A percentile compares a stretch with the other conserved stretches of the same genome.
Conservation (phyloP, 176 grass and related monocot species). For the Oryza punctata region DNA sequence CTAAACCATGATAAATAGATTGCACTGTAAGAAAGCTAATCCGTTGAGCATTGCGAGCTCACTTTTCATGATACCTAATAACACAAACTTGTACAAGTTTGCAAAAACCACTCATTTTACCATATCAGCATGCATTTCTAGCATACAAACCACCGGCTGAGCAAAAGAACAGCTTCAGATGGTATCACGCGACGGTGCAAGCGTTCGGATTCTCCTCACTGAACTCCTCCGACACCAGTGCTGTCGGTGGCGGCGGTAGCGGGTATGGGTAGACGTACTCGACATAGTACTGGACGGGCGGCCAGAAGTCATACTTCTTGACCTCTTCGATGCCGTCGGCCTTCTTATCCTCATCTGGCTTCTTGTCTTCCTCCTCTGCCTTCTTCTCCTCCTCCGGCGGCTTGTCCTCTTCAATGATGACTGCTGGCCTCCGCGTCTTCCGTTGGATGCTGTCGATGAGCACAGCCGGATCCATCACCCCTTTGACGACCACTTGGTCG, state of each 20-base stretch:
- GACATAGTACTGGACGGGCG: slow-evolving; percentile 20
- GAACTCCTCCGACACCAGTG: slow-evolving; percentile 31
- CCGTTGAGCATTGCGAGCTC: no score
- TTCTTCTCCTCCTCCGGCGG: slow-evolving; percentile 55
- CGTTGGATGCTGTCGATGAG: slow-evolving; percentile 51
- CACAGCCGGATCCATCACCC: slow-evolving; percentile 44
- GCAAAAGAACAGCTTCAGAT: background rate
- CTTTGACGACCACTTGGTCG: slow-evolving; percentile 58
- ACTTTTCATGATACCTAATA: background rate
- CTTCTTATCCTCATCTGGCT: slow-evolving; percentile 8
- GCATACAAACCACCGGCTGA: background rate
- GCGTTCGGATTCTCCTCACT: slow-evolving; percentile 71
- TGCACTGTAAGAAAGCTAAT: no score
- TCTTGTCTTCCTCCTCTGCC: slow-evolving; percentile 30
- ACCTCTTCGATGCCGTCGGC: background rate
- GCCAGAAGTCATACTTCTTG: slow-evolving; percentile 53
- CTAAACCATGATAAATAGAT: no score
- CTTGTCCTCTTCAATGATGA: slow-evolving; percentile 49
- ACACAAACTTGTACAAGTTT: background rate
- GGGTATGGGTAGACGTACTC: slow-evolving; percentile 48
- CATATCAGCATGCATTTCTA: background rate
- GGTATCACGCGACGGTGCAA: slow-evolving; percentile 45
- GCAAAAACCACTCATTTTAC: background rate
- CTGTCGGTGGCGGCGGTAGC: background rate
- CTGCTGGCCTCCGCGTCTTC: slow-evolving; percentile 50